A percentile compares a stretch with the other conserved stretches of the same genome.
Conservation (phyloP, 345 rosid species). For the Clausena lansium region DNA sequence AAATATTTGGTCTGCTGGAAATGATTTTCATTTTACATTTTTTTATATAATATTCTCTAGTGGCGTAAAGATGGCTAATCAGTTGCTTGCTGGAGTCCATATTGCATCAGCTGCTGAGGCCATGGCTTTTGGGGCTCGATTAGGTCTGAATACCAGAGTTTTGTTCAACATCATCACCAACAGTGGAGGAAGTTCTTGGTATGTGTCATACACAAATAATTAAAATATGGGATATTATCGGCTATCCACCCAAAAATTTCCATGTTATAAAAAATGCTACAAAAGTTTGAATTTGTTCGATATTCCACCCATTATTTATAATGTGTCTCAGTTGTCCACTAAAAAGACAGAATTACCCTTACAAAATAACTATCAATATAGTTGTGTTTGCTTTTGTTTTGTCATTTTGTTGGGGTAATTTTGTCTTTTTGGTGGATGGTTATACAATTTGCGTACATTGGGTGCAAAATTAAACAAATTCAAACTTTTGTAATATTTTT, state of each 20-base stretch:
- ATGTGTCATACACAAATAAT: slow-evolving; percentile 24
- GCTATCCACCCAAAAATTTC: too few relatives aligned
- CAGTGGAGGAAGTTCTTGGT: slow-evolving; percentile 88
- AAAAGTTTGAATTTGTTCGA: too few relatives aligned
- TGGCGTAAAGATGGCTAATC: slow-evolving; percentile 91
- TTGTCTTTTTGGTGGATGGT: too few relatives aligned
- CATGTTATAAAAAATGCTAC: too few relatives aligned
- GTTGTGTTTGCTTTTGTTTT: too few relatives aligned
- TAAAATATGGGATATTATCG: neutral
- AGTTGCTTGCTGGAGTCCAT: slow-evolving; percentile 97
- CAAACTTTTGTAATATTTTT: too few relatives aligned
- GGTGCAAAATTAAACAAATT: too few relatives aligned
- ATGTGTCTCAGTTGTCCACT: too few relatives aligned
- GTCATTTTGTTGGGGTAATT: too few relatives aligned
- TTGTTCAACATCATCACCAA: slow-evolving; percentile 61
- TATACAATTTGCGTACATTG: too few relatives aligned
- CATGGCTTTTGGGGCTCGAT: slow-evolving; percentile 91
- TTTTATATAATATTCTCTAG: slow-evolving; percentile 34
- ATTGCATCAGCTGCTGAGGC: slow-evolving; percentile 98
- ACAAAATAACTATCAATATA: too few relatives aligned
- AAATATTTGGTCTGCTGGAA: neutral
- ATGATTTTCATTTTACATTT: neutral
- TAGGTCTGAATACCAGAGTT: slow-evolving; percentile 77
- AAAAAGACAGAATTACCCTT: too few relatives aligned
- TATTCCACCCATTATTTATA: neutral